Evolutionary conservation across 345 rosid species (phyloP).

Genomic region (Salix dunnii): DNA sequence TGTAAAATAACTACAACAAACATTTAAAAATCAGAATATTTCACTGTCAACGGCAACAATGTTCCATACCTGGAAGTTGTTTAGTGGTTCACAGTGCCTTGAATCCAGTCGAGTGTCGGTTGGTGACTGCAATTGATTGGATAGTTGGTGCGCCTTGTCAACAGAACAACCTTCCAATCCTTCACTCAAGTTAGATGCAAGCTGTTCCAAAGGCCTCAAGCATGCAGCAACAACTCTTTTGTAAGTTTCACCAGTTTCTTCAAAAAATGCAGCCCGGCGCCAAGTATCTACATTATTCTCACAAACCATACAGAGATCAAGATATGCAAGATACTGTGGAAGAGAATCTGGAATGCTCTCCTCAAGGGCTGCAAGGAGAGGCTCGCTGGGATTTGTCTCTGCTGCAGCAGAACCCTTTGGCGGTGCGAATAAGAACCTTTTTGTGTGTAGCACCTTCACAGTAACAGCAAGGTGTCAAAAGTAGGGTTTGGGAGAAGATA

Average conservation of each 20-base stretch:
- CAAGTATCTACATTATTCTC: conserved; percentile 89
- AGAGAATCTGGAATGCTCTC: conserved; percentile 66
- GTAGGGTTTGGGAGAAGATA: background rate
- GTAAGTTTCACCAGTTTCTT: conserved; percentile 90
- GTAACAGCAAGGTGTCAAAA: conserved; percentile 12
- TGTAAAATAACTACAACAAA: background rate
- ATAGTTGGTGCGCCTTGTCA: conserved; percentile 40
- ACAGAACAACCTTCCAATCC: conserved; percentile 49
- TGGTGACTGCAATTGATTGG: conserved; percentile 46
- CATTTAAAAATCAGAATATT: background rate
- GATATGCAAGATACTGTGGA: conserved; percentile 78
- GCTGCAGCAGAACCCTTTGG: conserved; percentile 99
- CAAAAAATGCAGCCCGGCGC: conserved; percentile 95
- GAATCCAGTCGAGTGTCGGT: conserved; percentile 41
- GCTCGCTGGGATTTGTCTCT: conserved; percentile 92
- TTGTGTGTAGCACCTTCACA: conserved; percentile 70
- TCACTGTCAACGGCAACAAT: background rate
- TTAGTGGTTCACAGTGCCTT: conserved; percentile 49
- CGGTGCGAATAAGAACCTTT: conserved; percentile 71
- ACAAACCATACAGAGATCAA: conserved; percentile 91
- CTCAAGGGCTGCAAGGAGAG: conserved; percentile 83
- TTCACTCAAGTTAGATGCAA: conserved; percentile 58
- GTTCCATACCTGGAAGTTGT: conserved; percentile 65
- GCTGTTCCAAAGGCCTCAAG: conserved; percentile 75
- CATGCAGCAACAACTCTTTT: conserved; percentile 68